A percentile compares a stretch with the other conserved stretches of the same genome.
These are phyloP conservation scores for Dactylorhiza incarnata DNA, from an alignment of 106 monocot genomes.

Conservation along the genomic window DNA sequence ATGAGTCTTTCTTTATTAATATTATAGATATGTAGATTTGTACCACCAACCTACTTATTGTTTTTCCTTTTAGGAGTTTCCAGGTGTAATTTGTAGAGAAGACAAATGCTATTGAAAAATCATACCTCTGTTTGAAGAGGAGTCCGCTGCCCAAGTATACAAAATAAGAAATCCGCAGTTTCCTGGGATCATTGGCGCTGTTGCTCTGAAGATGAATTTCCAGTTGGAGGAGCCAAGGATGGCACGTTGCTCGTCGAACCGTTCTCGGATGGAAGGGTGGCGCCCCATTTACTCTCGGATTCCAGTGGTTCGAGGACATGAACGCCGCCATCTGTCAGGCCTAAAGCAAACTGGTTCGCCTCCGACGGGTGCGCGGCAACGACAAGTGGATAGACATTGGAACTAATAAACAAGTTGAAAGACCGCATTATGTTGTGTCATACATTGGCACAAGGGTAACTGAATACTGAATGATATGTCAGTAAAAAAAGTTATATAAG, in stretches of 20 bases:
- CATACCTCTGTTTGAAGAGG: constrained; percentile 6
- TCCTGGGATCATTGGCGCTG: not conserved
- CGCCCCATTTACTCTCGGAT: constrained; percentile 87
- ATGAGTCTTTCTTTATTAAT: no score
- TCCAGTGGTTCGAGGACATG: constrained; percentile 81
- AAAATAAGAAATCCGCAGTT: not conserved
- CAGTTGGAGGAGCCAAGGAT: not conserved
- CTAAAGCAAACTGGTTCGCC: constrained; percentile 75
- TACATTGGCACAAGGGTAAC: no score
- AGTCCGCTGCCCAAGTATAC: not conserved
- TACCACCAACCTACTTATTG: no score
- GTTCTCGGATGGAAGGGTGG: constrained; percentile 44
- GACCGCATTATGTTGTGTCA: no score
- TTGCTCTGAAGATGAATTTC: constrained; percentile 4
- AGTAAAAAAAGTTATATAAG: no score
- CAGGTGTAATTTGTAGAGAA: no score
- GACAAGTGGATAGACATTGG: constrained; percentile 46
- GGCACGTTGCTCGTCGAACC: not conserved
- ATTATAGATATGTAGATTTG: no score
- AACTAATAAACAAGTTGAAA: constrained; percentile 21
- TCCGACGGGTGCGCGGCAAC: constrained; percentile 81
- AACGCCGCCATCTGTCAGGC: constrained; percentile 73
- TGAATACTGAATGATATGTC: no score
- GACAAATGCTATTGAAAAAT: not conserved
- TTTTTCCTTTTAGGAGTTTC: no score